Conservation (phyloP, 2,329 filamentous ascomycete species). For the Pyrenophora tritici-repentis region DNA sequence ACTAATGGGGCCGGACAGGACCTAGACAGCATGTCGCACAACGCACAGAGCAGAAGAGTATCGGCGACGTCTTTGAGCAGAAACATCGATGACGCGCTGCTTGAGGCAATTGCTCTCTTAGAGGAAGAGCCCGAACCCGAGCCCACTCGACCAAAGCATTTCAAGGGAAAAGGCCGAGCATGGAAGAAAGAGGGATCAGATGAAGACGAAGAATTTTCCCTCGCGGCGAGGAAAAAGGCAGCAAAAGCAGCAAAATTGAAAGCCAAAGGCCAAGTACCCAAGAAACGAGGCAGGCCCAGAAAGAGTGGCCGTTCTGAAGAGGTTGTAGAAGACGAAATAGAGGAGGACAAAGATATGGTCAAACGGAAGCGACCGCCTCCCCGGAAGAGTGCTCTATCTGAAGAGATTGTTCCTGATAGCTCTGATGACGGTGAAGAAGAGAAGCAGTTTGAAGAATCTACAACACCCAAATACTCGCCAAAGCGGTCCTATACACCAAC, state of each 20-base stretch:
- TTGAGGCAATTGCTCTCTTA: conserved; percentile 18
- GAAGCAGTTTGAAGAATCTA: not conserved
- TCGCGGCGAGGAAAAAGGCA: conserved; percentile 27
- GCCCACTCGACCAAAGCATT: conserved; percentile 27
- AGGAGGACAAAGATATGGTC: conserved; percentile 13
- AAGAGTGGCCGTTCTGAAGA: conserved; percentile 29
- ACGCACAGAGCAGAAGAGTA: conserved; percentile 17
- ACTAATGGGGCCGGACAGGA: conserved; percentile 10
- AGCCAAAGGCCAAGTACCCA: conserved; percentile 18
- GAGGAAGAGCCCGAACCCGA: conserved; percentile 18
- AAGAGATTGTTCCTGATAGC: conserved; percentile 25
- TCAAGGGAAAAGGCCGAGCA: conserved; percentile 40
- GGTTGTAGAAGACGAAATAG: conserved; percentile 18
- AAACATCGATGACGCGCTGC: conserved; percentile 14
- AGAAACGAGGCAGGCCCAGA: conserved; percentile 27
- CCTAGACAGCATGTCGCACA: conserved; percentile 3
- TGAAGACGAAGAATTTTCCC: conserved; percentile 37
- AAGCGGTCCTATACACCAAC: conserved; percentile 7
- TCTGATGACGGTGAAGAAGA: conserved; percentile 8
- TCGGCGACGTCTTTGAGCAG: conserved; percentile 19
- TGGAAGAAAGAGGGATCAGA: conserved; percentile 42
- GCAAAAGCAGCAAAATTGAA: conserved; percentile 22
- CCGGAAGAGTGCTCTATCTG: conserved; percentile 26
- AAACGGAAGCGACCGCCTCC: conserved; percentile 18
- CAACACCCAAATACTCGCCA: conserved; percentile 3